Conservation (phyloP, 2,329 filamentous ascomycete genomes). For the Magnaporthiopsis rhizophila region DNA sequence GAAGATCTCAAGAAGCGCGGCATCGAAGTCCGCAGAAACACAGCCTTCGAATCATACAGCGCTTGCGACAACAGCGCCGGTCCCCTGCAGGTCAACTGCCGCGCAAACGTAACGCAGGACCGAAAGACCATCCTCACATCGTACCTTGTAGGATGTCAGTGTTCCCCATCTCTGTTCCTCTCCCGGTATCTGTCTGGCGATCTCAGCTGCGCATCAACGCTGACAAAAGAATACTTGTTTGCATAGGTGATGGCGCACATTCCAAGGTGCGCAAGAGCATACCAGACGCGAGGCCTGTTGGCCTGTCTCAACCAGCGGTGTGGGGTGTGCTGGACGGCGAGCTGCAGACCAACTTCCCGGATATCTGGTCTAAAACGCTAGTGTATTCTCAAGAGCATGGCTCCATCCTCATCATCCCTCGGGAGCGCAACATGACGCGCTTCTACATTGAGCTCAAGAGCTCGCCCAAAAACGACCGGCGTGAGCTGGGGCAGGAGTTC, state of each 20-base stretch:
- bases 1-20: slow-evolving; percentile 60
- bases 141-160: slow-evolving; percentile 58
- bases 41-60: slow-evolving; percentile 52
- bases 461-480: slow-evolving; percentile 29
- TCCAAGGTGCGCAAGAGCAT: slow-evolving; percentile 62
- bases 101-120: slow-evolving; percentile 42
- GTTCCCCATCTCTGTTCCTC: neutral
- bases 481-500: slow-evolving; percentile 45
- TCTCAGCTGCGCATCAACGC: neutral
- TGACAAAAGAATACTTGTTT: neutral
- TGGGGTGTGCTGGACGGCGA: slow-evolving; percentile 69
- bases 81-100: slow-evolving; percentile 42
- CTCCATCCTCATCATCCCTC: slow-evolving; percentile 65
- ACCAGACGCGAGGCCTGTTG: slow-evolving; percentile 45
- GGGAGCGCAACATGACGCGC: slow-evolving; percentile 65
- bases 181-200: neutral
- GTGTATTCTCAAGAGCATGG: slow-evolving; percentile 60
- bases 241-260: slow-evolving; percentile 57
- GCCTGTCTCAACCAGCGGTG: slow-evolving; percentile 43
- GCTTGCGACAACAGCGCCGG: slow-evolving; percentile 33
- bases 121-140: slow-evolving; percentile 40
- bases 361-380: slow-evolving; percentile 67
- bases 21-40: slow-evolving; percentile 54
- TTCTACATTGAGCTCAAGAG: slow-evolving; percentile 51
- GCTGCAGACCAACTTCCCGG: slow-evolving; percentile 64